phyloP scores from a whole-genome alignment of 768 basidiomycete species.

The Hypsizygus marmoreus region DNA sequence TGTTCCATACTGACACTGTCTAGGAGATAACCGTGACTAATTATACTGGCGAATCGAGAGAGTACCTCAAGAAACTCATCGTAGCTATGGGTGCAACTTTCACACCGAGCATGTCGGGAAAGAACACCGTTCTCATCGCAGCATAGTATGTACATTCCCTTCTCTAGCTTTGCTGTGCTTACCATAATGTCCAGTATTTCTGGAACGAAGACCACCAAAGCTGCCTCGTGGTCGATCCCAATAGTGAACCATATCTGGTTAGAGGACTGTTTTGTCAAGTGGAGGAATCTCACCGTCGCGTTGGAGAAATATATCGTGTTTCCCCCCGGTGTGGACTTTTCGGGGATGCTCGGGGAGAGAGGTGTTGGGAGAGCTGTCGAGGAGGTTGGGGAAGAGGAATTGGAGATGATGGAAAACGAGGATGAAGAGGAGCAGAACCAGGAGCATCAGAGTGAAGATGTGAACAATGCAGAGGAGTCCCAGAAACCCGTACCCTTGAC shows the following conservation, averaged over 20 bases:
- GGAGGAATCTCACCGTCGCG: constrained; percentile 69
- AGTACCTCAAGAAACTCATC: constrained; percentile 87
- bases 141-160: constrained; percentile 61
- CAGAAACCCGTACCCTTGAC: constrained; percentile 20
- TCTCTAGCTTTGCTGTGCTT: neutral
- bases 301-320: constrained; percentile 70
- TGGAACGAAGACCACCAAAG: constrained; percentile 70
- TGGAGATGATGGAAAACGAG: constrained; percentile 23
- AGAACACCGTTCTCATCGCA: constrained; percentile 81
- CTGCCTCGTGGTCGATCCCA: constrained; percentile 79
- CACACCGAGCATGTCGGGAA: constrained; percentile 77
- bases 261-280: constrained; percentile 85
- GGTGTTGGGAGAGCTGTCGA: constrained; percentile 35
- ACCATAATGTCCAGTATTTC: constrained; percentile 30
- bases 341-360: constrained; percentile 41
- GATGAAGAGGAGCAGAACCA: constrained; percentile 21
- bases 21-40: constrained; percentile 86
- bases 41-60: constrained; percentile 83
- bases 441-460: constrained; percentile 4
- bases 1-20: constrained; percentile 2
- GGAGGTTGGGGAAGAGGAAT: constrained; percentile 25
- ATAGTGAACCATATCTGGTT: constrained; percentile 91
- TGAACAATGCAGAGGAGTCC: constrained; percentile 9
- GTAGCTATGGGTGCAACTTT: constrained; percentile 74
- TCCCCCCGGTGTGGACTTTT: constrained; percentile 69